phyloP scores from a whole-genome alignment of 306 rosid species.

The Cicer chorassanicum region DNA sequence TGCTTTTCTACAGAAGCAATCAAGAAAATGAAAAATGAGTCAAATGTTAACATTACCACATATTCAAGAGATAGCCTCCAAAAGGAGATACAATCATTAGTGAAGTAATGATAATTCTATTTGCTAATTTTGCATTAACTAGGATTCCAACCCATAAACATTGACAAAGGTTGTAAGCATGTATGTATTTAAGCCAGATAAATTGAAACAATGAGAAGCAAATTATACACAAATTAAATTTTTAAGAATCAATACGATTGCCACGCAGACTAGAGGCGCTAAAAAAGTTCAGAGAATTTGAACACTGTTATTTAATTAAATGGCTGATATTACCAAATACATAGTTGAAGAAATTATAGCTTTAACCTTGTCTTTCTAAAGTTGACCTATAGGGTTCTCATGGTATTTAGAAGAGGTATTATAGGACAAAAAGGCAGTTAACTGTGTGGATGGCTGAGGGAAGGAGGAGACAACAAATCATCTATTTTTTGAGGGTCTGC shows the following conservation, averaged over 20 bases:
- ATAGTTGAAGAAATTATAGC: conserved; percentile 2
- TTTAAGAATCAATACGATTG: neutral
- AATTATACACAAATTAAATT: neutral
- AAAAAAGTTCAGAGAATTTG: conserved; percentile 14
- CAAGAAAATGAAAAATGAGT: conserved; percentile 22
- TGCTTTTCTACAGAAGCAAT: conserved; percentile 56
- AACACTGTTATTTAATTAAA: neutral
- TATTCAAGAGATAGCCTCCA: conserved; percentile 31
- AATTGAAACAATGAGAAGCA: conserved; percentile 9
- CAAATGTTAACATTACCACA: conserved; percentile 10
- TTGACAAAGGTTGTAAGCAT: neutral
- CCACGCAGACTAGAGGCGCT: neutral
- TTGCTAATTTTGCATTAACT: conserved; percentile 25
- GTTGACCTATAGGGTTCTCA: too few species aligned
- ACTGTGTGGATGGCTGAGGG: too few species aligned
- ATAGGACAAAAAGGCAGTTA: too few species aligned
- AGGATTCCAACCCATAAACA: conserved; percentile 21
- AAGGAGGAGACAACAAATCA: too few species aligned
- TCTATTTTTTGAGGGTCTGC: too few species aligned
- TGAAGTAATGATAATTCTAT: conserved; percentile 5
- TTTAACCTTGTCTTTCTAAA: too few species aligned
- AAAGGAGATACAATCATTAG: conserved; percentile 32
- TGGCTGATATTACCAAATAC: conserved; percentile 6
- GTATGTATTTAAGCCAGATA: neutral
- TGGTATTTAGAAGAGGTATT: too few species aligned